phyloP scores from a whole-genome alignment of 208 protist species.

The Acanthamoeba lenticulata region DNA sequence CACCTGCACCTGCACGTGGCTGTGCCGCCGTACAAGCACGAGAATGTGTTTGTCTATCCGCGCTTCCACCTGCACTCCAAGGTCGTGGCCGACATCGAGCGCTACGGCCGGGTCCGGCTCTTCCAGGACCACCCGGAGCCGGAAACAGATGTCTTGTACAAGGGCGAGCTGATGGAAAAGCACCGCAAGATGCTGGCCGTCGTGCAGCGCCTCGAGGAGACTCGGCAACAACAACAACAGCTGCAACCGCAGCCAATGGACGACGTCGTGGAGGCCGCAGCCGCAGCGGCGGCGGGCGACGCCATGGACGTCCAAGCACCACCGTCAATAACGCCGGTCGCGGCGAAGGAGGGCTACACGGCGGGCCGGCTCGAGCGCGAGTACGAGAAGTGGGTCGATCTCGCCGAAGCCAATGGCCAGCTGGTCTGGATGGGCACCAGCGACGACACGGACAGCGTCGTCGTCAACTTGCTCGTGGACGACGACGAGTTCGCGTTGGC shows the following conservation, averaged over 20 bases:
- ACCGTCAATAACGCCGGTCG: no score
- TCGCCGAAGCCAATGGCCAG: background rate
- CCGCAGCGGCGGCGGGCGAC: background rate
- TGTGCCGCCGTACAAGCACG: background rate
- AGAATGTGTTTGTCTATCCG: background rate
- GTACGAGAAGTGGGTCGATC: background rate
- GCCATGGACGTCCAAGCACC: background rate
- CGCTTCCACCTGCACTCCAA: background rate
- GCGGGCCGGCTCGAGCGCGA: background rate
- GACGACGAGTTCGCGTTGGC: background rate
- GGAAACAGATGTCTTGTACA: background rate
- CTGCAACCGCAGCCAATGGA: background rate
- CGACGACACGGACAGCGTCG: background rate
- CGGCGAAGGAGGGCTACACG: background rate
- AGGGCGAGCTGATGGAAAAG: background rate
- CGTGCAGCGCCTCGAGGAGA: background rate
- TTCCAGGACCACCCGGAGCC: background rate
- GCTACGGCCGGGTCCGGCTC: background rate
- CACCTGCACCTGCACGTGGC: constrained; percentile 2
- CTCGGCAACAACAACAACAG: background rate
- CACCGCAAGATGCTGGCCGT: background rate
- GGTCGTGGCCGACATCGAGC: background rate
- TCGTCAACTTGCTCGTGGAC: background rate
- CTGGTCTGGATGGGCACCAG: background rate
- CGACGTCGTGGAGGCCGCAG: no score